phyloP scores from a whole-genome alignment of 768 basidiomycete genomes.

The Hypsizygus marmoreus region DNA sequence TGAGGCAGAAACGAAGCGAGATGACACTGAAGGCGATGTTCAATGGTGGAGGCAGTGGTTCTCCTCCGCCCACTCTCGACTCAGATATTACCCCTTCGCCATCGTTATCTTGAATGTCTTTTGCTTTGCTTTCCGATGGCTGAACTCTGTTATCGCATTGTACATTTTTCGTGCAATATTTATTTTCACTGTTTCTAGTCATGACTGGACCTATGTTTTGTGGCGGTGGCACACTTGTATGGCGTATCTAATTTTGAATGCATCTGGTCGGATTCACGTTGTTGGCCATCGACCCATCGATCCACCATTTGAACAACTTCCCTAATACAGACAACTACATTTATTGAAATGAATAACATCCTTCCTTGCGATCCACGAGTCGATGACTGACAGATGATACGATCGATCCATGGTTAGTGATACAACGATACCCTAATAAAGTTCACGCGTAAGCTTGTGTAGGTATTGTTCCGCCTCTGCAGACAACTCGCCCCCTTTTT shows the following conservation, averaged over 20 bases:
- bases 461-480: too few species aligned
- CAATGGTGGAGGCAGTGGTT: conserved; percentile 17
- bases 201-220: not conserved
- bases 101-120: not conserved
- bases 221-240: not conserved
- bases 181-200: conserved; percentile 10
- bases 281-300: too few species aligned
- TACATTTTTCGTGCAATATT: conserved; percentile 21
- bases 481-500: not conserved
- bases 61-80: conserved; percentile 11
- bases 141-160: conserved; percentile 6
- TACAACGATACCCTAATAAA: too few species aligned
- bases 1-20: conserved; percentile 84
- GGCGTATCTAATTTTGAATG: too few species aligned
- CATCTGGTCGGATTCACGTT: too few species aligned
- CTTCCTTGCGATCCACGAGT: too few species aligned
- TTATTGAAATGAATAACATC: too few species aligned
- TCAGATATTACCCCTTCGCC: conserved; percentile 16
- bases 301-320: too few species aligned
- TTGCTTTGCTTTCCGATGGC: not conserved
- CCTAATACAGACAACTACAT: too few species aligned
- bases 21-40: conserved; percentile 91
- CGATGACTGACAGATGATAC: too few species aligned
- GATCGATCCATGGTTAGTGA: too few species aligned
- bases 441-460: too few species aligned